phyloP scores from a whole-genome alignment of 2,329 filamentous ascomycete genomes.

The Leptographium lundbergii region DNA sequence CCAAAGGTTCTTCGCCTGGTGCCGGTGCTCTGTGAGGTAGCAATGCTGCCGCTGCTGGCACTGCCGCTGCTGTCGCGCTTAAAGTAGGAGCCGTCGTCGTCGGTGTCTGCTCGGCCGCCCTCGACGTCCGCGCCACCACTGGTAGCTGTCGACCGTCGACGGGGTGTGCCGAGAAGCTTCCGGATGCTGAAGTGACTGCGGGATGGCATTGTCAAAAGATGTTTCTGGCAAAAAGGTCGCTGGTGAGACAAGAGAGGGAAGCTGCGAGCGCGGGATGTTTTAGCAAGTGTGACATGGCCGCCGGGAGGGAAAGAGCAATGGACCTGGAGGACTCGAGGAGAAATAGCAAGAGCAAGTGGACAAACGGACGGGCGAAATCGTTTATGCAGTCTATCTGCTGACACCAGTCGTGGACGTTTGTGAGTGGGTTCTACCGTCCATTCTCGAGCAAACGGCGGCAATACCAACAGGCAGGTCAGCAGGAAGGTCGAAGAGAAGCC shows the following conservation, averaged over 20 bases:
- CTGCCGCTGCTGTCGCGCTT: constrained; percentile 19
- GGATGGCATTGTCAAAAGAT: constrained; percentile 23
- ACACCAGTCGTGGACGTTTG: background rate
- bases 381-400: background rate
- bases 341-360: background rate
- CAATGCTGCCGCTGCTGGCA: background rate
- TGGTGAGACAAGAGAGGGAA: background rate
- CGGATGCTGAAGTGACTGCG: constrained; percentile 30
- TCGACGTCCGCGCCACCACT: background rate
- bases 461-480: background rate
- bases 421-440: background rate
- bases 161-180: constrained; percentile 25
- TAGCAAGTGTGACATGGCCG: background rate
- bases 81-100: background rate
- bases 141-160: constrained; percentile 3
- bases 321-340: background rate
- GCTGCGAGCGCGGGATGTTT: background rate
- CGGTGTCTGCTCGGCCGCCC: background rate
- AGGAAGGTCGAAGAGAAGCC: background rate
- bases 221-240: too few species aligned
- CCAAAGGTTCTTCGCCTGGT: background rate
- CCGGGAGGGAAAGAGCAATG: background rate
- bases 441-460: background rate
- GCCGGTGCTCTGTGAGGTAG: background rate
- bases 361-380: background rate